phyloP scores from a whole-genome alignment of 2,329 filamentous ascomycete species.

The Aspergillus sp. region DNA sequence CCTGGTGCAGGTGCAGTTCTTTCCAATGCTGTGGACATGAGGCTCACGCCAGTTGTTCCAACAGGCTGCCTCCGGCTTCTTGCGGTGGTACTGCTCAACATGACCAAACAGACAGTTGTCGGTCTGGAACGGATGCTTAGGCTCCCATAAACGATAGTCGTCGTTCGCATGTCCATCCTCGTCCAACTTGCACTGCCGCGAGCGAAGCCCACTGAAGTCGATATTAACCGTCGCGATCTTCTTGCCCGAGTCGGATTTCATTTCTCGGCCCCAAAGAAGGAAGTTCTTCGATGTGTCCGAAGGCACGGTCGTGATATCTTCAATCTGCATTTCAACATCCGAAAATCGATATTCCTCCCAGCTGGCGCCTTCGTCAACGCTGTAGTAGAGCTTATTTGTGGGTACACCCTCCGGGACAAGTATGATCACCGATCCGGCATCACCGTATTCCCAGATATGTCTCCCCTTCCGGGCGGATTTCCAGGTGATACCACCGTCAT shows the following conservation, averaged over 20 bases:
- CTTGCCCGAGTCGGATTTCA: slow-evolving; percentile 38
- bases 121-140: slow-evolving; percentile 74
- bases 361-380: slow-evolving; percentile 72
- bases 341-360: slow-evolving; percentile 77
- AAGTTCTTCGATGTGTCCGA: slow-evolving; percentile 91
- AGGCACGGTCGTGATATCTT: slow-evolving; percentile 81
- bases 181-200: slow-evolving; percentile 66
- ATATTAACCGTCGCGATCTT: slow-evolving; percentile 73
- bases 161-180: slow-evolving; percentile 58
- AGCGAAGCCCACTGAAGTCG: slow-evolving; percentile 80
- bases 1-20: slow-evolving; percentile 79
- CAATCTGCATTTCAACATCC: slow-evolving; percentile 67
- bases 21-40: slow-evolving; percentile 65
- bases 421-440: slow-evolving; percentile 89
- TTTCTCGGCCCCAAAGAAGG: slow-evolving; percentile 74
- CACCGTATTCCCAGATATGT: slow-evolving; percentile 93
- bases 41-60: slow-evolving; percentile 75
- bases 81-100: slow-evolving; percentile 82
- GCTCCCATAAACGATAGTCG: slow-evolving; percentile 84
- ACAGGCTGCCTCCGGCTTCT: slow-evolving; percentile 74
- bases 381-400: slow-evolving; percentile 70
- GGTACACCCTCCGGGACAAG: slow-evolving; percentile 70
- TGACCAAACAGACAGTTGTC: slow-evolving; percentile 92
- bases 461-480: slow-evolving; percentile 78
- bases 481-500: slow-evolving; percentile 89